A percentile compares a stretch with the other conserved stretches of the same genome.
These are phyloP conservation scores for Aureobasidium zeae DNA, from an alignment of 2,329 filamentous ascomycete genomes.

Conservation along the genomic window DNA sequence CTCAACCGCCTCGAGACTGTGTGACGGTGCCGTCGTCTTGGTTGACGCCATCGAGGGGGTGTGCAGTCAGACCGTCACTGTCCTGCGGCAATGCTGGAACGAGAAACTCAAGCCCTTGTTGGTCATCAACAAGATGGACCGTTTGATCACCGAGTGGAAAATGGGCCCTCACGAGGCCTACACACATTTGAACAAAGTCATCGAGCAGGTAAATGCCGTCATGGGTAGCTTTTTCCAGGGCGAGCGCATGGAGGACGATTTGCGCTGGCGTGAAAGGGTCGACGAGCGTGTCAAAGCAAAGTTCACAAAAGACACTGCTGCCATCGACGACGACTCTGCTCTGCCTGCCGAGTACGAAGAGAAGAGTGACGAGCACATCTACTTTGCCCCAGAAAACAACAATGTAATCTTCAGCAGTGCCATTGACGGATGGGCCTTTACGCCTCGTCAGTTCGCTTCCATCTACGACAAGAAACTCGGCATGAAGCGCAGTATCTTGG, in stretches of 20 bases:
- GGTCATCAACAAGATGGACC: conserved; percentile 97
- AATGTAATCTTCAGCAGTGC: conserved; percentile 99
- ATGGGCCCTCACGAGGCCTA: conserved; percentile 89
- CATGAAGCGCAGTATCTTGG: conserved; percentile 76
- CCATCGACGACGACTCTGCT: conserved; percentile 46
- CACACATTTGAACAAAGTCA: conserved; percentile 73
- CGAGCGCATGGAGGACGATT: conserved; percentile 95
- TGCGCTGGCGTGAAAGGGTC: conserved; percentile 89
- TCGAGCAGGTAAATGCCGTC: conserved; percentile 95
- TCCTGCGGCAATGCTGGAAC: conserved; percentile 86
- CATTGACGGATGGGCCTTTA: conserved; percentile 98
- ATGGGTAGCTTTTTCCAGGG: conserved; percentile 96
- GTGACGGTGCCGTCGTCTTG: conserved; percentile 86
- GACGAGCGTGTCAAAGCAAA: conserved; percentile 73
- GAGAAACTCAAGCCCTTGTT: conserved; percentile 91
- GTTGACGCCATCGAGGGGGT: conserved; percentile 97
- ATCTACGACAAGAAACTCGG: conserved; percentile 96
- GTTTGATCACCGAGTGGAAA: conserved; percentile 85
- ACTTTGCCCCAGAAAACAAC: conserved; percentile 96
- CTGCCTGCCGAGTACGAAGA: conserved; percentile 65
- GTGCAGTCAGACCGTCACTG: conserved; percentile 96
- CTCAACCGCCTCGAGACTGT: conserved; percentile 86
- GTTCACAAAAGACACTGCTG: conserved; percentile 39
- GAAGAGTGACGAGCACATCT: conserved; percentile 89
- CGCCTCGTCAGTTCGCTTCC: conserved; percentile 82